Evolutionary conservation across 2,329 filamentous ascomycete genomes (phyloP), one percentile per base, ranked within the genome.

Genomic region (Didymella keratinophila): DNA sequence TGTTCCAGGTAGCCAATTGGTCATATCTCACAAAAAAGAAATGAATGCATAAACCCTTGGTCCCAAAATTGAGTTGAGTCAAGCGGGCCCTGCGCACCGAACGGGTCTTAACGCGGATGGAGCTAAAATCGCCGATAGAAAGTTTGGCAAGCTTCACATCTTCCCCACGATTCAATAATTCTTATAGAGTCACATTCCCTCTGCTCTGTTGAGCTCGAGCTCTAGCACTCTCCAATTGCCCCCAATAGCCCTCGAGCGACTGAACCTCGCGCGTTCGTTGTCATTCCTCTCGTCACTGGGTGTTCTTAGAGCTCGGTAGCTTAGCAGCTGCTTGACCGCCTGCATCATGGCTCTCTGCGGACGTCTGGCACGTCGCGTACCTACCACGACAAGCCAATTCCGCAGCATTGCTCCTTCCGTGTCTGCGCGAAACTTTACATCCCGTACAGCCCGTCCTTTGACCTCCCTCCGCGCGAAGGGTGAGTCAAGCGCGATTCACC

Each of bases 291-390:
- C 59, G 41, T 43, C 53, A 53, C 57, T 56, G 63, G 59, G 45
- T 53, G 48, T 45, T 58, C 63, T 67, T 66, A 64, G 68, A 76
- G 73, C 73, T 73, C 62, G 55, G 66, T 64, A 70, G 71, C 72
- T 72, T 59, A 60, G 48, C 64, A 57, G 63, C 64, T 70, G 65
- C 69, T 67, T 67, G 66, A 71, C 66, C 66, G 66, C 66, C 69
- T 70, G 68, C 69, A 58, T 36, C 56, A 78, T 78, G 76, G 75
- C 76, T 73, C 71, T 78, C 68, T 77, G 74, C 68, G 74, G 74
- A 64, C 76, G 75, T 68, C 73, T 78, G 69, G 74, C 73, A 73
- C 74, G 76, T 69, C 76, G 76, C 73, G 70, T 74, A 68, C 71
- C 76, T 61, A 67, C 67, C 62, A 63, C 75, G 45, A 62, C 74